Conservation (phyloP, 1,284 basidiomycete species). For the Cryptococcus neoformans region DNA sequence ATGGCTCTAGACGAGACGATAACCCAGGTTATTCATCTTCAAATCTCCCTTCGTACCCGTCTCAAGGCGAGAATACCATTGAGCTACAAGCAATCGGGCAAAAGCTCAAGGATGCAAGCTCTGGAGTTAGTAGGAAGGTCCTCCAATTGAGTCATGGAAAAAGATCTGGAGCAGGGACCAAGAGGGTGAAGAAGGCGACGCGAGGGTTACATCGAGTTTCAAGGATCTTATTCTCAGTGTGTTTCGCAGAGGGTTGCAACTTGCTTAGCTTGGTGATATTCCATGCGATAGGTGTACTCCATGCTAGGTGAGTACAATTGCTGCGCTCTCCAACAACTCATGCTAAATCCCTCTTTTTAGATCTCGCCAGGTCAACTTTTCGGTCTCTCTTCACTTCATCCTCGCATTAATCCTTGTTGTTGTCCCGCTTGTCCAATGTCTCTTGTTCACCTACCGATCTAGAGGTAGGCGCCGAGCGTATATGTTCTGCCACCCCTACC, state of each 20-base stretch:
- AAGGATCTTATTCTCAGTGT: conserved; percentile 45
- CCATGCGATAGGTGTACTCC: conserved; percentile 39
- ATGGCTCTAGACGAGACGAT: neutral
- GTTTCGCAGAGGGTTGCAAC: conserved; percentile 47
- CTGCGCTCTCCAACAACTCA: neutral
- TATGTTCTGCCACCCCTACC: no score
- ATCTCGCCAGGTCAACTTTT: conserved; percentile 46
- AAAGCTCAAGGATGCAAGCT: conserved; percentile 25
- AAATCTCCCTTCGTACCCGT: neutral
- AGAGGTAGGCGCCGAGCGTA: conserved; percentile 22
- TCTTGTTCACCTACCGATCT: conserved; percentile 46
- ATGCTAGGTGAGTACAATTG: conserved; percentile 26
- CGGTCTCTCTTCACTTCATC: conserved; percentile 42
- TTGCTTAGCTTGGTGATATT: conserved; percentile 47
- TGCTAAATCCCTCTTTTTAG: conserved; percentile 7
- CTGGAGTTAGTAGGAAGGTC: conserved; percentile 18
- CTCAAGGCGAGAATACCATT: conserved; percentile 8
- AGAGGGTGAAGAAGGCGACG: conserved; percentile 31
- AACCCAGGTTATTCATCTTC: neutral
- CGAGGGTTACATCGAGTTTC: conserved; percentile 32
- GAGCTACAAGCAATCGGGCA: conserved; percentile 28
- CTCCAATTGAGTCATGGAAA: conserved; percentile 30
- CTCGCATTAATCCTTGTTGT: conserved; percentile 43
- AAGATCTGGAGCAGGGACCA: conserved; percentile 11
- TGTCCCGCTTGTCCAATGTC: conserved; percentile 45